Conservation (phyloP, 495 filamentous ascomycete genomes). For the Aspergillus nidulans region DNA sequence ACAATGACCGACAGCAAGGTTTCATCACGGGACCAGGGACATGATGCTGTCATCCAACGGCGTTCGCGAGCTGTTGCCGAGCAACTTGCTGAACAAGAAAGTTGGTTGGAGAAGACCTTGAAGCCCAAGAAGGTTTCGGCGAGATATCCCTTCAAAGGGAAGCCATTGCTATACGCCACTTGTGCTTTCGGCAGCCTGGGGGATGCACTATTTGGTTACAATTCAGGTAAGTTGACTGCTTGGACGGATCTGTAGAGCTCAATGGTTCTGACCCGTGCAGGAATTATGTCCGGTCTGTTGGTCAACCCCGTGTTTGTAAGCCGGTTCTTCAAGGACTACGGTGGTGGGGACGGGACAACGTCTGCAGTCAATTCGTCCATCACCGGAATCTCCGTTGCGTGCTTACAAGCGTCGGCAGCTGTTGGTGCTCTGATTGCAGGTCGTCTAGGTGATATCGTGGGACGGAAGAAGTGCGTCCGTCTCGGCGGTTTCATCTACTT, state of each 20-base stretch:
- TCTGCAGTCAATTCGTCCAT: constrained; percentile 24
- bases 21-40: background rate
- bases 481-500: constrained; percentile 32
- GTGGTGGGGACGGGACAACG: constrained; percentile 23
- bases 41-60: background rate
- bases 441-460: constrained; percentile 27
- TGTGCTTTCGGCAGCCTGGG: constrained; percentile 30
- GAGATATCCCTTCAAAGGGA: constrained; percentile 25
- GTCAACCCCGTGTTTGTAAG: constrained; percentile 27
- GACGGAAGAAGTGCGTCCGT: constrained; percentile 29
- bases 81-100: constrained; percentile 14
- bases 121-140: constrained; percentile 25
- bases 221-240: constrained; percentile 17
- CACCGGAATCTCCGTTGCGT: constrained; percentile 29
- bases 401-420: constrained; percentile 28
- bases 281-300: constrained; percentile 21
- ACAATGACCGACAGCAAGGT: background rate
- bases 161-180: constrained; percentile 22
- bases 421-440: constrained; percentile 26
- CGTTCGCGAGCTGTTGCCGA: constrained; percentile 12
- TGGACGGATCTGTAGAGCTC: background rate
- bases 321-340: constrained; percentile 27
- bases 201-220: constrained; percentile 28
- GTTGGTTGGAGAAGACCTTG: constrained; percentile 26
- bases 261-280: background rate